These are phyloP conservation scores for Acacia acuminata DNA, from an alignment of 306 rosid species.

Conservation along the genomic window DNA sequence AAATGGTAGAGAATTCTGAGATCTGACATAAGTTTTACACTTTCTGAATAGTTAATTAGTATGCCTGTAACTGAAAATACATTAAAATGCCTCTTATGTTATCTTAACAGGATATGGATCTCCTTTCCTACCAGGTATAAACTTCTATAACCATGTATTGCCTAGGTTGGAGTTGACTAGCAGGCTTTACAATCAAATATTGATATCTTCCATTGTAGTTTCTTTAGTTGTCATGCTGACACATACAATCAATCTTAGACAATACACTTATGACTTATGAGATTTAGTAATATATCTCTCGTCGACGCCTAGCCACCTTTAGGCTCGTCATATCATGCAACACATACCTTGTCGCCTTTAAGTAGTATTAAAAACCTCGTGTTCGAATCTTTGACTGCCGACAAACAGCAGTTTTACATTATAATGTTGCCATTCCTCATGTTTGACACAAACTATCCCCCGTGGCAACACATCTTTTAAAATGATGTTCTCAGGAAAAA, in stretches of 20 bases:
- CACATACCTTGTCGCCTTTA: not conserved
- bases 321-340: not conserved
- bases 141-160: not conserved
- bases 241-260: not conserved
- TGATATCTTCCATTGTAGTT: not conserved
- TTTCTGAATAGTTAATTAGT: not conserved
- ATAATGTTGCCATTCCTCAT: not conserved
- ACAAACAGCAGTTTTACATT: not conserved
- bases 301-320: not conserved
- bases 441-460: not conserved
- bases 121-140: conserved; percentile 1
- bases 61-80: not conserved
- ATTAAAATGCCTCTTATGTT: not conserved
- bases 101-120: not conserved
- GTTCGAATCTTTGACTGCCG: no score
- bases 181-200: not conserved
- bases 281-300: not conserved
- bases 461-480: not conserved
- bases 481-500: not conserved
- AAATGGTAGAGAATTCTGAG: not conserved
- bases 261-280: no score
- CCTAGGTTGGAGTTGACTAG: not conserved
- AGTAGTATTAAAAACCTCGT: not conserved
- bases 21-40: conserved; percentile 1
- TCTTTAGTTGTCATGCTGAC: not conserved